Base-by-base conservation (phyloP, 2,329 filamentous ascomycete species). In the Hymenoscyphus linearis region DNA sequence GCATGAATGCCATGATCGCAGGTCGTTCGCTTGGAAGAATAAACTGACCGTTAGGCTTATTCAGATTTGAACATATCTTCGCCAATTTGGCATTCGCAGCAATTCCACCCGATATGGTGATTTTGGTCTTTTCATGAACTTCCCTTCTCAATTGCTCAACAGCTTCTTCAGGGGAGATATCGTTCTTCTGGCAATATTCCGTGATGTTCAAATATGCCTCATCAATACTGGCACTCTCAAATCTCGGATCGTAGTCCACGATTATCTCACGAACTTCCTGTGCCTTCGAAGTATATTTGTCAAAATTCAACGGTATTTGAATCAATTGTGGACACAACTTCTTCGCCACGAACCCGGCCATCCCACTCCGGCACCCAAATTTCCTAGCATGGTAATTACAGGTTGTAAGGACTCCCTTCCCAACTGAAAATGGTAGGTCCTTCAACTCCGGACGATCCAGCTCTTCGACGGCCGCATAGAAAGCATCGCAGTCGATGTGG, bases 121-220 rank as follows among this genome's bases (percentile, higher is more conserved):
- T 87, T 44, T 88, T 85, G 0, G 91, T 89, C 69, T 84, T 86
- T 63, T 90, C 83, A 40, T 88, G 80, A 1, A 99, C 85, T 69
- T 96, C 86, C 12, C 80, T 80, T 10, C 95, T 85, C 78, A 98
- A 85, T 68, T 93, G 86, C 52, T 85, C 80, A 13, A 97, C 89
- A 0, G 81, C 90, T 34, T 91, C 87, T 53, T 88, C 86, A 0
- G 93, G 87, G 0, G 76, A 79, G 72, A 93, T 80, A 12, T 82
- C 71, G 64, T 93, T 86, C 36, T 85, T 82, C 12, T 77, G 68
- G 70, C 93, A 96, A 72, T 96, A 98, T 57, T 87, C 79, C 0
- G 95, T 98, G 62, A 99, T 90, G 69, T 99, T 98, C 31, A 99
- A 79, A 72, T 97, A 99, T 0, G 95, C 95, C 74, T 99, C 95